phyloP scores from a whole-genome alignment of 768 basidiomycete species.

The Tylopilus cervinicoccineus region DNA sequence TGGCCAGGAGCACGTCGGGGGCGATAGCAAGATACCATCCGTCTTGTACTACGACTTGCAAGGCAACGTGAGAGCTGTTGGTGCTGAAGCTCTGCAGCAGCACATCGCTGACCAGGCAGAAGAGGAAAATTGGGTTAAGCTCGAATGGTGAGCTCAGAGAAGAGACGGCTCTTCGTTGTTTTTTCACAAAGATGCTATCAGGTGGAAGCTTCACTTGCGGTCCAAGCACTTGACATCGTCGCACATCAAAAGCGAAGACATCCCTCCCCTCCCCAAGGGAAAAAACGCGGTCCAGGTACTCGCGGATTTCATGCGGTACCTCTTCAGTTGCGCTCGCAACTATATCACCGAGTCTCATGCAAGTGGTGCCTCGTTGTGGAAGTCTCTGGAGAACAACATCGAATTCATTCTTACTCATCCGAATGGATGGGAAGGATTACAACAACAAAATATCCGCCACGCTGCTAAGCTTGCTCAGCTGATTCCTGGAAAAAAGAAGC shows the following conservation, averaged over 20 bases:
- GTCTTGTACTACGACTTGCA: constrained; percentile 43
- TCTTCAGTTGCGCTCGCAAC: constrained; percentile 20
- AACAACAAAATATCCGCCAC: constrained; percentile 3
- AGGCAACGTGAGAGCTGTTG: constrained; percentile 39
- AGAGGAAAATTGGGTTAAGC: constrained; percentile 2
- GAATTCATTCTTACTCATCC: constrained; percentile 7
- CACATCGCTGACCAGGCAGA: constrained; percentile 1
- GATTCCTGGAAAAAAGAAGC: constrained; percentile 11
- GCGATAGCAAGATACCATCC: constrained; percentile 47
- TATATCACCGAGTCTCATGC: constrained; percentile 26
- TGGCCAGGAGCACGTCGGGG: constrained; percentile 42
- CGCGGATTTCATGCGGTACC: constrained; percentile 26
- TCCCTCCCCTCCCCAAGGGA: constrained; percentile 19
- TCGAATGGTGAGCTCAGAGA: neutral
- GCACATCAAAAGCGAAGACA: constrained; percentile 18
- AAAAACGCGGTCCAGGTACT: constrained; percentile 20
- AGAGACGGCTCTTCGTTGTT: neutral
- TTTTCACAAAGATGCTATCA: neutral
- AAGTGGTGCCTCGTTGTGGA: constrained; percentile 16
- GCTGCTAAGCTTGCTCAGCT: neutral
- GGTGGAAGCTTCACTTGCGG: constrained; percentile 30
- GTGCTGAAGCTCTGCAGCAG: constrained; percentile 32
- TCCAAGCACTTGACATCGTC: constrained; percentile 22
- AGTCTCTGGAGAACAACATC: constrained; percentile 1
- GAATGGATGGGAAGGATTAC: constrained; percentile 6